Base-by-base conservation (phyloP, 768 basidiomycete genomes). In the Boletellus sp. region DNA sequence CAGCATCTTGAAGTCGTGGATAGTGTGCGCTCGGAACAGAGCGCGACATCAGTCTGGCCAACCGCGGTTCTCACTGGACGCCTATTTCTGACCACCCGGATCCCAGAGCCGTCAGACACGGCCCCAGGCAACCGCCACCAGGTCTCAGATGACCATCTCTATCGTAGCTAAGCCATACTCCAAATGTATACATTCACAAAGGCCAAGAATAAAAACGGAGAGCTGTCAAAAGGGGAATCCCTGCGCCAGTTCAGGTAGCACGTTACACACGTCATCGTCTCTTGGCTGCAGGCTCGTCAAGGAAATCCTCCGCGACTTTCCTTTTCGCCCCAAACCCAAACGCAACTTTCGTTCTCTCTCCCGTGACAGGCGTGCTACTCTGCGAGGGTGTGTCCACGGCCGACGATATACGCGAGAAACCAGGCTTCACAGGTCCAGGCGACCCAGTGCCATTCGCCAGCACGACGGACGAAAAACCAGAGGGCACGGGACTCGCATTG, bases 291-390 rank as follows among this genome's bases (percentile, higher is more conserved):
- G 87, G 88, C 4, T 83, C 76, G 13, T 78, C 84, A 19, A 71
- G 67, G n/a, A 77, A 75, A 48, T 90, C 89, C 28, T 85, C 85
- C 1, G 68, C 79, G 4, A 86, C 87, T 64, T 92, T 93, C 60
- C 91, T 75, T 75, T 94, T 94, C 40, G 76, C 71, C 31, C 84
- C 84, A 62, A 92, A 79, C 11, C 87, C 87, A 64, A 92, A 83
- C 6, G 81, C 79, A 37, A 93, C 80, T 67, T 83, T 92, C 28
- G 81, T 78, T 45, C 89, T 77, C 61, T 91, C 89, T 1, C 71
- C 71, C 1, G 78, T 70, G 19, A 76, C 81, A 19, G 85, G 80
- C 0, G 84, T 84, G 9, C 78, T 79, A 19, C 61, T 56, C 20
- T 75, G 71, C 22, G 72, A 63, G 1, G 83, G 74, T 28, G 81